Conservation (phyloP, 1,284 basidiomycete species). For the Ganoderma meredithae region DNA sequence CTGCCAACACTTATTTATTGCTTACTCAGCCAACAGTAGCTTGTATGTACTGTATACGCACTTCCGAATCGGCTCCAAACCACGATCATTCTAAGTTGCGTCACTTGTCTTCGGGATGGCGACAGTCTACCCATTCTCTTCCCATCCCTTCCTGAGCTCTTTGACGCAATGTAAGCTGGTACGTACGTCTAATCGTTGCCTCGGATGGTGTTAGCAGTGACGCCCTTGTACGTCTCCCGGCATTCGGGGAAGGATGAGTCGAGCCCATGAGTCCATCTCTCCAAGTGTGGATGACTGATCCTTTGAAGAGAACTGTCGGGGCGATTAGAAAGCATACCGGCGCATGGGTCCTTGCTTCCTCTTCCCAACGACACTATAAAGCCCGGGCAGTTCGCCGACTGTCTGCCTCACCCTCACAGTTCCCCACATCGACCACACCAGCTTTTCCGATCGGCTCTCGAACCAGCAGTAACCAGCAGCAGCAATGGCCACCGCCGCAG, state of each 20-base stretch:
- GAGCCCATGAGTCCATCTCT: neutral
- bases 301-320: neutral
- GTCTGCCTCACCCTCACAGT: neutral
- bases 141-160: neutral
- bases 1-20: neutral
- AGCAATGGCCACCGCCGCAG: constrained; percentile 20
- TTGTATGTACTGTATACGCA: neutral
- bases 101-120: constrained; percentile 25
- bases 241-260: neutral
- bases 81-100: constrained; percentile 16
- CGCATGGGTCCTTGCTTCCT: neutral
- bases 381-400: neutral
- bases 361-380: constrained; percentile 11
- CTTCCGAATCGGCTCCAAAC: constrained; percentile 3
- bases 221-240: neutral
- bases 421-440: neutral
- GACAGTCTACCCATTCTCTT: constrained; percentile 18
- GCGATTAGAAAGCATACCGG: constrained; percentile 16
- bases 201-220: constrained; percentile 20
- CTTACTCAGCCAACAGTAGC: constrained; percentile 7
- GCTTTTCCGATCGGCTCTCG: neutral
- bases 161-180: neutral
- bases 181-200: constrained; percentile 14
- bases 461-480: neutral
- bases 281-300: constrained; percentile 14